Conservation (phyloP, 345 rosid genomes). For the Acer yangbiense region DNA sequence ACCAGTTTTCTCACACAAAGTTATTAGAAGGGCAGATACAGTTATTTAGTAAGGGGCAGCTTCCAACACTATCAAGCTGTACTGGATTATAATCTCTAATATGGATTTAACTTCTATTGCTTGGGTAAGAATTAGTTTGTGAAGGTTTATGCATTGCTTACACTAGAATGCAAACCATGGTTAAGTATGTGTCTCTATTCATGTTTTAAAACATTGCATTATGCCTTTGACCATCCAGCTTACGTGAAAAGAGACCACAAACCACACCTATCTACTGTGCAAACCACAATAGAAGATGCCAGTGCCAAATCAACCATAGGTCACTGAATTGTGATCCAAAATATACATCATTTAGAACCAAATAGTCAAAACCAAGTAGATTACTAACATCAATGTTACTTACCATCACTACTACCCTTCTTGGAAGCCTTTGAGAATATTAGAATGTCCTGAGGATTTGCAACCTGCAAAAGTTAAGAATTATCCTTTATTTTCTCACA, state of each 20-base stretch:
- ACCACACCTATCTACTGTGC: background rate
- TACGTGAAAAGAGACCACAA: background rate
- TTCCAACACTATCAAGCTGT: background rate
- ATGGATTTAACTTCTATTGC: background rate
- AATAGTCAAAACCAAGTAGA: conserved; percentile 5
- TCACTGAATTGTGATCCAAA: background rate
- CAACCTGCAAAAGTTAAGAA: conserved; percentile 57
- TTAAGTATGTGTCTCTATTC: too few species aligned
- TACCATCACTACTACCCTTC: conserved; percentile 64
- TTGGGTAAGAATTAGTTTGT: background rate
- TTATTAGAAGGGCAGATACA: background rate
- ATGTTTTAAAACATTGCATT: background rate
- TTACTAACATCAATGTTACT: conserved; percentile 10
- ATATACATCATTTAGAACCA: conserved; percentile 6
- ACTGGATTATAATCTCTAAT: background rate
- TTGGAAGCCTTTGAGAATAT: conserved; percentile 90
- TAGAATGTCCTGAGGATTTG: conserved; percentile 97
- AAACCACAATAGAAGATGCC: background rate
- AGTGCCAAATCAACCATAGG: background rate
- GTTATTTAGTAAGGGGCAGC: background rate
- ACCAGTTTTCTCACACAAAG: background rate
- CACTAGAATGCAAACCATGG: background rate
- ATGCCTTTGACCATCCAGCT: background rate
- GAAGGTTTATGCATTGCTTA: background rate
- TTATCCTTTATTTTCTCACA: conserved; percentile 11